Percentiles rank a stretch among this genome's conserved stretches.
Evolutionary conservation across 805 yeast genomes (phyloP).

Genomic region (Suhomyces emberorum): DNA sequence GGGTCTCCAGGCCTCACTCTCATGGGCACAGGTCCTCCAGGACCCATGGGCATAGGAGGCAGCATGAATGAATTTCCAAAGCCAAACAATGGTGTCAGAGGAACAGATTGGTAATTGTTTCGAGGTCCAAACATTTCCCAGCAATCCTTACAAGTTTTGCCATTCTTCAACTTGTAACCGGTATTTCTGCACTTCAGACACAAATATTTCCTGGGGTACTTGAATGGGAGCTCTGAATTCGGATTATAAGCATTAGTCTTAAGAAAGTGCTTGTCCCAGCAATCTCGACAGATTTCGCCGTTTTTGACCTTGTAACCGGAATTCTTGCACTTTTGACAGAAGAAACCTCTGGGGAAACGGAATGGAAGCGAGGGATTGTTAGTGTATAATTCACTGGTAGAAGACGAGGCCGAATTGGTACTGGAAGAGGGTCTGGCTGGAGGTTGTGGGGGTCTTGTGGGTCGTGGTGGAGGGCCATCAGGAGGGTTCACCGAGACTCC

Average conservation of each 20-base stretch:
- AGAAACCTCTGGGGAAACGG: slow-evolving; percentile 26
- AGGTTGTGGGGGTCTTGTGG: slow-evolving; percentile 6
- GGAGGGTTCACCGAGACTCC: background rate
- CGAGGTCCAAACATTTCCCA: slow-evolving; percentile 61
- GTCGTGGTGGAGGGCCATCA: background rate
- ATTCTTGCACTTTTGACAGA: slow-evolving; percentile 33
- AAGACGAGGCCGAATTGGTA: slow-evolving; percentile 7
- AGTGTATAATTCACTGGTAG: slow-evolving; percentile 12
- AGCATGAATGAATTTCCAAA: slow-evolving; percentile 2
- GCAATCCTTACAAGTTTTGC: slow-evolving; percentile 66
- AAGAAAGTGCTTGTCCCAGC: slow-evolving; percentile 31
- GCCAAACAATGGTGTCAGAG: slow-evolving; percentile 3
- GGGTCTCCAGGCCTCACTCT: slow-evolving; percentile 77
- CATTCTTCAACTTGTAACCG: slow-evolving; percentile 61
- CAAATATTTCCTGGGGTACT: slow-evolving; percentile 57
- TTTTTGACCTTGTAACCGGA: slow-evolving; percentile 28
- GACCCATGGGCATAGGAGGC: background rate
- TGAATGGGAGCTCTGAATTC: slow-evolving; percentile 55
- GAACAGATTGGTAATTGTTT: slow-evolving; percentile 11
- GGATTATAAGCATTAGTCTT: slow-evolving; percentile 40
- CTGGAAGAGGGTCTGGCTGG: slow-evolving; percentile 6
- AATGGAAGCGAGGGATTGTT: slow-evolving; percentile 22
- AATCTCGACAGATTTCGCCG: slow-evolving; percentile 25
- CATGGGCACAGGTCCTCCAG: slow-evolving; percentile 3
- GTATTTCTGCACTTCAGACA: slow-evolving; percentile 75